phyloP scores from a whole-genome alignment of 2,329 filamentous ascomycete species.

The Colletotrichum horii region DNA sequence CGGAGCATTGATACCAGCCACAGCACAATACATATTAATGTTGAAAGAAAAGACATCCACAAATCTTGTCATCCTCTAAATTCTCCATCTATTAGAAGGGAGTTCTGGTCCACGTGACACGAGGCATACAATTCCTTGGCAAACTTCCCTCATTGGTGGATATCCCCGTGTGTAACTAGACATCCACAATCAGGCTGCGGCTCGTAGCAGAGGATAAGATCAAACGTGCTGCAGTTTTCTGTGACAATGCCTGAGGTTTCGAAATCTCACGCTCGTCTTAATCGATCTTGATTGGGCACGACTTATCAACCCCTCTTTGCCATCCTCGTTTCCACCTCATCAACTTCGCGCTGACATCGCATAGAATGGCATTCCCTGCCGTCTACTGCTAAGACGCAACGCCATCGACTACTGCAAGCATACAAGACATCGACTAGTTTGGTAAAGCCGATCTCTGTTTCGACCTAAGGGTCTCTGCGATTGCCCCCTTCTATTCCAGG shows the following conservation, averaged over 20 bases:
- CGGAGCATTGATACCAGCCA: neutral
- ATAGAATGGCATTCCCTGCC: accelerated
- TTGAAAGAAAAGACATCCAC: neutral
- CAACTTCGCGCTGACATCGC: accelerated
- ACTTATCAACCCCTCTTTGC: neutral
- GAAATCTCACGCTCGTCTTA: neutral
- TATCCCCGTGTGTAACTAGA: neutral
- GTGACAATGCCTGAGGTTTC: neutral
- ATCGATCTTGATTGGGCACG: neutral
- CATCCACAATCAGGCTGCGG: neutral
- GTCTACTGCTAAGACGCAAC: accelerated
- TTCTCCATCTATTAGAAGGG: accelerated
- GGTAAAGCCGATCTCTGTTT: accelerated
- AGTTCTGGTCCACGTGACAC: neutral
- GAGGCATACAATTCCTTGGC: neutral
- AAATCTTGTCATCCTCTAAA: neutral
- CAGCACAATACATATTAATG: neutral
- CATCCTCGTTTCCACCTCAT: neutral
- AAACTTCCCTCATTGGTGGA: neutral
- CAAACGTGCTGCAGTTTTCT: neutral
- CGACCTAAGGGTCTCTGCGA: accelerated
- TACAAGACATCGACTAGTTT: accelerated
- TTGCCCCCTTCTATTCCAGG: too few relatives aligned
- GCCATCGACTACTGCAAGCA: accelerated
- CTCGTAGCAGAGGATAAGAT: neutral